Evolutionary conservation across 1,284 basidiomycete genomes (phyloP).

Genomic region (Neolentinus lepideus): DNA sequence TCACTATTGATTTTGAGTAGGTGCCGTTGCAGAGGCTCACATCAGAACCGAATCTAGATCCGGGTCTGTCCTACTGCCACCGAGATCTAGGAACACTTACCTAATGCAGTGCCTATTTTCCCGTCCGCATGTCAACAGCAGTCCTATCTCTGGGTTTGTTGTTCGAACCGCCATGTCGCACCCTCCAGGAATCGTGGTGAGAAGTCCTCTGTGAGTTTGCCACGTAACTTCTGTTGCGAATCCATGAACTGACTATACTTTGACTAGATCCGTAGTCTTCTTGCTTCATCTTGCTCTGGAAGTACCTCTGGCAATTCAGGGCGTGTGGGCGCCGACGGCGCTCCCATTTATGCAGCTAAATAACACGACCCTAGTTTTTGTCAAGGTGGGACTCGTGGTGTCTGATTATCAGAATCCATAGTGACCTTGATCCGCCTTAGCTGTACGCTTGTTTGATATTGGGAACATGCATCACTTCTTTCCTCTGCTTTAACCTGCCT

Average conservation of each 20-base stretch:
- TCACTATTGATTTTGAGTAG: too few species aligned
- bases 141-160: neutral
- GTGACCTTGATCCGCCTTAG: conserved; percentile 23
- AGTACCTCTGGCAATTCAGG: conserved; percentile 67
- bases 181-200: neutral
- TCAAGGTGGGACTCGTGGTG: conserved; percentile 46
- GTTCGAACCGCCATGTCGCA: neutral
- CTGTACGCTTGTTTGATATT: conserved; percentile 56
- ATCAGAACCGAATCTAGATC: neutral
- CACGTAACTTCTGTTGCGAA: neutral
- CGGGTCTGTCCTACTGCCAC: neutral
- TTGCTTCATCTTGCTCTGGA: conserved; percentile 75
- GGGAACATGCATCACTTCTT: conserved; percentile 47
- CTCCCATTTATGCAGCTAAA: conserved; percentile 74
- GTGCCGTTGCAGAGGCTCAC: neutral
- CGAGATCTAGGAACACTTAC: neutral
- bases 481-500: conserved; percentile 60
- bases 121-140: neutral
- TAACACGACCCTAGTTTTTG: conserved; percentile 68
- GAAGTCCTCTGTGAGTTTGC: conserved; percentile 1
- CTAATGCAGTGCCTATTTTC: neutral
- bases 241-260: neutral
- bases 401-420: neutral
- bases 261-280: conserved; percentile 53
- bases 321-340: conserved; percentile 51